Evolutionary conservation across 2,329 filamentous ascomycete species (phyloP).

Genomic region (Fusarium nygamai): DNA sequence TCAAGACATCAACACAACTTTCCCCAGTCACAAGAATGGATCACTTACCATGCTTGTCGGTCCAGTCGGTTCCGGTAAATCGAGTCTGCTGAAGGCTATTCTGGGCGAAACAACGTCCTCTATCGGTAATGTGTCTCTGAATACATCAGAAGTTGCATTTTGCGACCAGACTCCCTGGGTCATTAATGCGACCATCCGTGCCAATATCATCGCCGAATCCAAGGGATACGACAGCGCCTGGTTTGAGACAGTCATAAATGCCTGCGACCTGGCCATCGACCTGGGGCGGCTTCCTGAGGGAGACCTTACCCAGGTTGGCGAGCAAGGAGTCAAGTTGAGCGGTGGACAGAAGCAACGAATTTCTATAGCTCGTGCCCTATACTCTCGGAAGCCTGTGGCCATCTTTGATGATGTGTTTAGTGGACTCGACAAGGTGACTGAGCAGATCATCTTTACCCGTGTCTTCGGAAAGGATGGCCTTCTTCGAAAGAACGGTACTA

Average conservation of each 20-base stretch:
- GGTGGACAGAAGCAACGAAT: constrained; percentile 50
- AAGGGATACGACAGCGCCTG: constrained; percentile 44
- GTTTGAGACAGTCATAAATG: constrained; percentile 46
- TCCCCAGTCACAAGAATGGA: constrained; percentile 31
- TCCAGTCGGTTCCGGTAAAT: constrained; percentile 47
- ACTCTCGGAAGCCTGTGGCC: constrained; percentile 46
- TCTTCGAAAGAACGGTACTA: constrained; percentile 44
- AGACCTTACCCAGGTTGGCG: constrained; percentile 43
- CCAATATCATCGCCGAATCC: constrained; percentile 49
- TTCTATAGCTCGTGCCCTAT: constrained; percentile 48
- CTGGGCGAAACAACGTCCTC: constrained; percentile 42
- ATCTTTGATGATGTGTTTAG: constrained; percentile 54
- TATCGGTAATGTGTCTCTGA: constrained; percentile 36
- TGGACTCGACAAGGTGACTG: constrained; percentile 54
- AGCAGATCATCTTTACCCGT: constrained; percentile 51
- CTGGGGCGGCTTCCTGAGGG: constrained; percentile 38
- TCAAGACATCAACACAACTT: constrained; percentile 36
- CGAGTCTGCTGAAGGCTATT: constrained; percentile 45
- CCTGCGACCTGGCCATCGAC: constrained; percentile 49
- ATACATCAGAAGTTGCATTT: constrained; percentile 41
- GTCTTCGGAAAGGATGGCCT: constrained; percentile 52
- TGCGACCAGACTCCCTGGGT: constrained; percentile 48
- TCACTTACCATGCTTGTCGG: constrained; percentile 46
- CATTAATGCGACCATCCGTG: constrained; percentile 47
- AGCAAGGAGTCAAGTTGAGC: constrained; percentile 48